Evolutionary conservation across 257 asterid genomes (phyloP), one percentile per base, ranked within the genome.

Genomic region (Solanum etuberosum): DNA sequence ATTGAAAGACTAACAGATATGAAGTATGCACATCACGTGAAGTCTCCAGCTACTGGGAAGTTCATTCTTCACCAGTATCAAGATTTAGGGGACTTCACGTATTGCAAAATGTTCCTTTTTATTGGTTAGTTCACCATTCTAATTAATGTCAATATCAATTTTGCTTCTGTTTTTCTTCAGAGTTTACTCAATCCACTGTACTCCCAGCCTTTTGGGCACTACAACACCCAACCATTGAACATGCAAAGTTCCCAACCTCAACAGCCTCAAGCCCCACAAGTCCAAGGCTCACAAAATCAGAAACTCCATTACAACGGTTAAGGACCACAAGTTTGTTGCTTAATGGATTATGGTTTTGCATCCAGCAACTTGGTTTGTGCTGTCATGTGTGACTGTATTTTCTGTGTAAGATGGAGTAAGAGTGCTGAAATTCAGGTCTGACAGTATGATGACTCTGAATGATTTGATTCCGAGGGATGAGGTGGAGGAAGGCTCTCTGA

Each of bases 191-290:
- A 94, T 91, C 98, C 98, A 63, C 93, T 94, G 35, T 94, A 94
- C 86, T 92, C 98, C 42, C 99, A 95, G 91, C 98, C 99, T 40
- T 94, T 92, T 74, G 90, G 92, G 10, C 98, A 92, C 91, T 95
- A 95, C 91, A 95, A 90, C 84, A 54, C 97, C 2, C 98, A 91
- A 92, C 97, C 96, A 12, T 89, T 86, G 48, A 94, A 91, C 81
- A 86, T 92, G 90, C 98, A 92, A 91, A 89, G 91, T 83, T 73
- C 95, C 76, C 99, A 93, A 91, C 93, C 86, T 84, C 99, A 91
- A 77, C 98, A 93, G 85, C 94, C 90, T 72, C 88, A 92, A 46
- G 78, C 91, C 86, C 95, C 94, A 88, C 97, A 90, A 85, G 96
- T 93, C 76, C 98, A 94, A 90, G 93, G 93, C 87, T 91, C 96